These are phyloP conservation scores for Hypoxylon subgilvum DNA, from an alignment of 495 filamentous ascomycete genomes.

Conservation along the genomic window DNA sequence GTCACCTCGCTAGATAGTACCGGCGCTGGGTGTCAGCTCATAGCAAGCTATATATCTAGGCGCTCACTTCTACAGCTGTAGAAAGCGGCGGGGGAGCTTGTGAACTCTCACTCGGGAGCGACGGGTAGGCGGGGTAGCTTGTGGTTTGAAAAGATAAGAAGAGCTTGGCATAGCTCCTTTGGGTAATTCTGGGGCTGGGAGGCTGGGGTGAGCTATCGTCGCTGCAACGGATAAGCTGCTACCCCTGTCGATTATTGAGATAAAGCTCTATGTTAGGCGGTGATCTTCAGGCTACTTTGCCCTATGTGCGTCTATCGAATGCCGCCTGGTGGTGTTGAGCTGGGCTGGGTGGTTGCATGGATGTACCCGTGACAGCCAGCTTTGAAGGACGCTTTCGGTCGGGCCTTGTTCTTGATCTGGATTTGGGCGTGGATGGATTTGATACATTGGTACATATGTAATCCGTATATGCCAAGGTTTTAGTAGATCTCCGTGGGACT, in stretches of 20 bases:
- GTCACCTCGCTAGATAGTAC: slow-evolving; percentile 18
- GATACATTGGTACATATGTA: not conserved
- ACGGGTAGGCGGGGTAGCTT: slow-evolving; percentile 33
- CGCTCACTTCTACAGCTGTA: not conserved
- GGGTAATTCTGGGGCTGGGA: slow-evolving; percentile 12
- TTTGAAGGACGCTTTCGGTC: slow-evolving; percentile 5
- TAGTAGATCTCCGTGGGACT: not conserved
- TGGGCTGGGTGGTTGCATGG: slow-evolving; percentile 11
- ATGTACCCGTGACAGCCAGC: slow-evolving; percentile 4
- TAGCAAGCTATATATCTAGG: slow-evolving; percentile 1
- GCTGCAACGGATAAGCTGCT: not conserved
- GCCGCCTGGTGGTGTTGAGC: not conserved
- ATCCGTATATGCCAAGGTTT: not conserved
- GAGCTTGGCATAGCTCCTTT: slow-evolving; percentile 33
- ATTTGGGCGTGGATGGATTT: not conserved
- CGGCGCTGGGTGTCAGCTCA: slow-evolving; percentile 8
- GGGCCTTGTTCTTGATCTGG: not conserved
- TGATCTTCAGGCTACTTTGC: too few relatives aligned
- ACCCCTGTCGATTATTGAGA: slow-evolving; percentile 25
- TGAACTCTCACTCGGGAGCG: slow-evolving; percentile 11
- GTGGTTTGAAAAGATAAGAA: slow-evolving; percentile 25
- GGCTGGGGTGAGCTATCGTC: slow-evolving; percentile 31
- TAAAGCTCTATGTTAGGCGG: slow-evolving; percentile 24
- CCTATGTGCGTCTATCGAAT: slow-evolving; percentile 12
- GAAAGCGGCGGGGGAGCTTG: slow-evolving; percentile 29